phyloP scores from a whole-genome alignment of 768 basidiomycete species.

The Termitomyces sp. region DNA sequence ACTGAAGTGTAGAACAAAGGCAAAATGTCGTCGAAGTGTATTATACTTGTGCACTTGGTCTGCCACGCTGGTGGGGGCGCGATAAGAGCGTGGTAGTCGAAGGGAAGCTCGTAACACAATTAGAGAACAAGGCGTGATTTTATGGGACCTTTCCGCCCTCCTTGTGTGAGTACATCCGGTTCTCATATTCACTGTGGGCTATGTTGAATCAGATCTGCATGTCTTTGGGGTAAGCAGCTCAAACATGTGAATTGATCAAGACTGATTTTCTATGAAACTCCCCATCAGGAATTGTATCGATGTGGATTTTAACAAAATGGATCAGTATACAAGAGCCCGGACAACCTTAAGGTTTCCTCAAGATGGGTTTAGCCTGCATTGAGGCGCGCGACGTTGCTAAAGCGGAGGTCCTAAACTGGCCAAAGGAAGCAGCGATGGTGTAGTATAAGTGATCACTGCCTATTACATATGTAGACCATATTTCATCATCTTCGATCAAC shows the following conservation, averaged over 20 bases:
- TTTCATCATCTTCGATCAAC: too few species aligned
- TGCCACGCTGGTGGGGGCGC: too few species aligned
- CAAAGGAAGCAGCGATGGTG: slow-evolving; percentile 36
- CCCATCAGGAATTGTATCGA: slow-evolving; percentile 17
- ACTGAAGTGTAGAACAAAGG: slow-evolving; percentile 38
- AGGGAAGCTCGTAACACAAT: too few species aligned
- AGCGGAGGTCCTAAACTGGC: slow-evolving; percentile 48
- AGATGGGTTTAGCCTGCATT: slow-evolving; percentile 24
- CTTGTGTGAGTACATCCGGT: slow-evolving; percentile 33
- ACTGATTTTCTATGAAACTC: slow-evolving; percentile 23
- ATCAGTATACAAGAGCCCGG: background rate
- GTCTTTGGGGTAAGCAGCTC: slow-evolving; percentile 25
- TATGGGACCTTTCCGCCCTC: slow-evolving; percentile 54
- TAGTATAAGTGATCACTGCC: background rate
- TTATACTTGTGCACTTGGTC: too few species aligned
- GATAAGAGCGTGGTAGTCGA: too few species aligned
- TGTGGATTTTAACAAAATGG: too few species aligned
- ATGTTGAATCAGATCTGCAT: slow-evolving; percentile 2
- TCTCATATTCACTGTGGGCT: background rate
- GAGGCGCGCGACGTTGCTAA: slow-evolving; percentile 48
- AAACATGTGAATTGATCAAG: background rate
- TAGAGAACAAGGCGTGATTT: slow-evolving; percentile 31
- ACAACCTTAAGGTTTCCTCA: slow-evolving; percentile 18
- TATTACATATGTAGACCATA: background rate
- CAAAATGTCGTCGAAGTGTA: background rate